Conservation (phyloP, 192 early-diverging fungal genomes). For the Diversispora epigaea region DNA sequence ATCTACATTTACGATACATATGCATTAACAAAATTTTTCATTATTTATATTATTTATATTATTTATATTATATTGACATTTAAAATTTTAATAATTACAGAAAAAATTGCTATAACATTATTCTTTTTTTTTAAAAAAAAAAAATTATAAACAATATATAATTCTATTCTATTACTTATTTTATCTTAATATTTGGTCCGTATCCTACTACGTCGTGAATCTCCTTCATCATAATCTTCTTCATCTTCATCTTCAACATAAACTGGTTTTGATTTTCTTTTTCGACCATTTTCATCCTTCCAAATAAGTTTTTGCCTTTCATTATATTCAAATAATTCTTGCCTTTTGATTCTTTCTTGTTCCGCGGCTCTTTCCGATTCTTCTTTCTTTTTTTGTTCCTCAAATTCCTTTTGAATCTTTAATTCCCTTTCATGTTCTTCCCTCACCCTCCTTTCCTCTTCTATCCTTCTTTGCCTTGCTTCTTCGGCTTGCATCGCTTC, state of each 20-base stretch:
- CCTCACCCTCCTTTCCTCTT: background rate
- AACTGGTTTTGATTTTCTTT: background rate
- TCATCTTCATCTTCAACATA: background rate
- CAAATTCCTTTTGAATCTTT: background rate
- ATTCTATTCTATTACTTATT: no score
- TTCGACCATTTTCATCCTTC: background rate
- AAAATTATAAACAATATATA: no score
- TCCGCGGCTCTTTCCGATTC: background rate
- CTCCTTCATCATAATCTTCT: no score
- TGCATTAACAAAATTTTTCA: no score
- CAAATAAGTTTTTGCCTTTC: background rate
- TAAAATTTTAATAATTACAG: no score
- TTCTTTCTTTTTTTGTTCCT: constrained; percentile 5
- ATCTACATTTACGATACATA: no score
- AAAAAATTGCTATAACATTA: no score
- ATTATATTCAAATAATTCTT: background rate
- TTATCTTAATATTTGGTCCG: no score
- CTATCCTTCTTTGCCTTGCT: background rate
- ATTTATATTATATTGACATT: no score
- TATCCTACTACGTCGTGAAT: no score
- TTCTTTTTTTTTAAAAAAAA: no score
- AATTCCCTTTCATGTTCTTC: background rate
- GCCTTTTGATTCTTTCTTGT: background rate
- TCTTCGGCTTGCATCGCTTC: background rate
- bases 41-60: no score